Conservation (phyloP, 2,329 filamentous ascomycete genomes). For the Stemphylium vesicarium region DNA sequence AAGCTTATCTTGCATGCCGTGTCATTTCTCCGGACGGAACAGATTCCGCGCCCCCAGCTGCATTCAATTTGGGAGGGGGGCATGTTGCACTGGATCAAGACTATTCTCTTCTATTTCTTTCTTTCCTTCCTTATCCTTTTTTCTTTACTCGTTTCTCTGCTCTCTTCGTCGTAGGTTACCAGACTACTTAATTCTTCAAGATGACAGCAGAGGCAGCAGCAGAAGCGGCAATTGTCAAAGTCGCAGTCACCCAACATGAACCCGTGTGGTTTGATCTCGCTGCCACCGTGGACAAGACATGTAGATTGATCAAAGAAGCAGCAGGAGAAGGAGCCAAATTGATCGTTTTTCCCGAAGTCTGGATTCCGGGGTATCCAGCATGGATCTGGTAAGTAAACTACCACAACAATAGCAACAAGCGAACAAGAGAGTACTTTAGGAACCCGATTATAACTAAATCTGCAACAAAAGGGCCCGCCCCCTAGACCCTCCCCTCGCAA, state of each 20-base stretch:
- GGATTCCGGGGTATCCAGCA: slow-evolving; percentile 54
- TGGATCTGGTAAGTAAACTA: slow-evolving; percentile 53
- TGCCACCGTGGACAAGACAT: slow-evolving; percentile 62
- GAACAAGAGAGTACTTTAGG: not conserved
- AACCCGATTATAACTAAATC: not conserved
- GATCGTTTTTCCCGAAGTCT: slow-evolving; percentile 58
- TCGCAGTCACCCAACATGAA: slow-evolving; percentile 64
- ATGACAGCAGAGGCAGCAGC: not conserved
- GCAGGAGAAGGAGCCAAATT: slow-evolving; percentile 61
- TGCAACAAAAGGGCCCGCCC: slow-evolving; percentile 44
- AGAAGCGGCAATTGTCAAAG: slow-evolving; percentile 12
- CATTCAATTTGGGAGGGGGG: too few species aligned
- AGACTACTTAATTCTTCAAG: not conserved
- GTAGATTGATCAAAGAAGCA: slow-evolving; percentile 63
- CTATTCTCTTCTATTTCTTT: too few species aligned
- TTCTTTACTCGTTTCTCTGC: too few species aligned
- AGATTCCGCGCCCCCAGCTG: too few species aligned
- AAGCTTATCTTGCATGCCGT: too few species aligned
- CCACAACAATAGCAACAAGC: not conserved
- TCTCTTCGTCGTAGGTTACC: too few species aligned
- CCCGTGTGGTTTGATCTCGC: slow-evolving; percentile 66
- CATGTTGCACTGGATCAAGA: too few species aligned
- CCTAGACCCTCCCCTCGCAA: slow-evolving; percentile 49
- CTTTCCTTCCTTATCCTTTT: too few species aligned
- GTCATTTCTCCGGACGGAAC: too few species aligned